These are phyloP conservation scores for Nothophoma quercina DNA, from an alignment of 2,329 filamentous ascomycete species.

Conservation along the genomic window DNA sequence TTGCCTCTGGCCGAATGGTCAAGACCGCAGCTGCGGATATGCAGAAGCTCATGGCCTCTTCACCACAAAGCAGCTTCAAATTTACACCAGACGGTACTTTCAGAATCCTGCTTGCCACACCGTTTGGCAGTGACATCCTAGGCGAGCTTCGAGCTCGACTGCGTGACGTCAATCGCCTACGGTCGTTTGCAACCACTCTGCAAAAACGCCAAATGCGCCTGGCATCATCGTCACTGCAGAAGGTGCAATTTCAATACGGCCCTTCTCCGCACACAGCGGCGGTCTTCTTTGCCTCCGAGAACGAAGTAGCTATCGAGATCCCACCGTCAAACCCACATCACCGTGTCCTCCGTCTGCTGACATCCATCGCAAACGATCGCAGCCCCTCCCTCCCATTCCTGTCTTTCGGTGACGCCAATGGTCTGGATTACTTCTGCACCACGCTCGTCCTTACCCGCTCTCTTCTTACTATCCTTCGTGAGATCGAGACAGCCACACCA, in stretches of 20 bases:
- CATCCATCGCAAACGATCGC: slow-evolving; percentile 64
- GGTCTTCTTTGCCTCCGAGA: slow-evolving; percentile 62
- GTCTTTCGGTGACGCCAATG: slow-evolving; percentile 58
- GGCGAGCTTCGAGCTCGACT: slow-evolving; percentile 67
- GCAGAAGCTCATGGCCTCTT: slow-evolving; percentile 50
- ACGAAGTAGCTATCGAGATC: slow-evolving; percentile 64
- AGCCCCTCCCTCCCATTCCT: slow-evolving; percentile 63
- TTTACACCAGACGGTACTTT: slow-evolving; percentile 71
- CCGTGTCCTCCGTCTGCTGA: slow-evolving; percentile 67
- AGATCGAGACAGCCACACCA: slow-evolving; percentile 62
- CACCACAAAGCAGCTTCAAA: slow-evolving; percentile 66
- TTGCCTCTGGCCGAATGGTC: slow-evolving; percentile 50
- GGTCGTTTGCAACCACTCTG: slow-evolving; percentile 73
- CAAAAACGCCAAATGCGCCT: slow-evolving; percentile 62
- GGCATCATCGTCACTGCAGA: slow-evolving; percentile 65
- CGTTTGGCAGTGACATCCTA: slow-evolving; percentile 67
- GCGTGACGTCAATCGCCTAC: slow-evolving; percentile 72
- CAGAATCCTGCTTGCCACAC: slow-evolving; percentile 65
- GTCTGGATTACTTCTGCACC: slow-evolving; percentile 65
- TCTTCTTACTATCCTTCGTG: slow-evolving; percentile 67
- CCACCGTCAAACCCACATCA: slow-evolving; percentile 72
- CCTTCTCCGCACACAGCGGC: slow-evolving; percentile 60
- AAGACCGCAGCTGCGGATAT: slow-evolving; percentile 44
- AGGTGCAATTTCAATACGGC: slow-evolving; percentile 73
- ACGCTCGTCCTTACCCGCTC: slow-evolving; percentile 68